A percentile compares a stretch with the other conserved stretches of the same genome.
Evolutionary conservation across 2,329 filamentous ascomycete species (phyloP).

Genomic region (Xylariaceae sp.): DNA sequence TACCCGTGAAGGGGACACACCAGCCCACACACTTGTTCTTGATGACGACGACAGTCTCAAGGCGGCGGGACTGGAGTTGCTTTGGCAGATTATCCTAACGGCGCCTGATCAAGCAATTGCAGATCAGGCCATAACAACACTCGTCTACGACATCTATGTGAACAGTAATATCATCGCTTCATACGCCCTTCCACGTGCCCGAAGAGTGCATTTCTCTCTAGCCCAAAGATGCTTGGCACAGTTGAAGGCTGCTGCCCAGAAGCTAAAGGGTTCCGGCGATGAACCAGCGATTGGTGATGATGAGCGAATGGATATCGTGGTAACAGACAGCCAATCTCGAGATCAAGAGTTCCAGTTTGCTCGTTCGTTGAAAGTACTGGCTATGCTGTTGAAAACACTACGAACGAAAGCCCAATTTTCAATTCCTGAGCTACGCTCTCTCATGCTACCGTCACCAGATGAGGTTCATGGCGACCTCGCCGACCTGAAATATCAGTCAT

Average conservation of each 20-base stretch:
- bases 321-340: conserved; percentile 43
- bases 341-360: conserved; percentile 61
- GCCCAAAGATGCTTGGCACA: conserved; percentile 71
- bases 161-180: conserved; percentile 48
- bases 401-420: conserved; percentile 59
- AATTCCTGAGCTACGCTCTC: conserved; percentile 51
- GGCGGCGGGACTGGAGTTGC: conserved; percentile 58
- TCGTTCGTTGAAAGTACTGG: conserved; percentile 65
- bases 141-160: conserved; percentile 70
- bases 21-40: conserved; percentile 36
- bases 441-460: conserved; percentile 49
- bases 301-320: conserved; percentile 50
- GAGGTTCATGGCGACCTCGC: conserved; percentile 60
- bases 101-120: conserved; percentile 64
- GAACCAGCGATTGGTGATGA: conserved; percentile 42
- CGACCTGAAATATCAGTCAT: conserved; percentile 70
- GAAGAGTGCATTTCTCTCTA: conserved; percentile 62
- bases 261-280: conserved; percentile 48
- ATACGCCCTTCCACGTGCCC: conserved; percentile 47
- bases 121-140: conserved; percentile 60
- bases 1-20: conserved; percentile 41
- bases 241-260: conserved; percentile 59
- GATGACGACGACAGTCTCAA: conserved; percentile 50
- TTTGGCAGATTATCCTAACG: conserved; percentile 80
- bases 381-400: conserved; percentile 62